Evolutionary conservation across 2,329 filamentous ascomycete species (phyloP).

Genomic region (Aquanectria penicillioides): DNA sequence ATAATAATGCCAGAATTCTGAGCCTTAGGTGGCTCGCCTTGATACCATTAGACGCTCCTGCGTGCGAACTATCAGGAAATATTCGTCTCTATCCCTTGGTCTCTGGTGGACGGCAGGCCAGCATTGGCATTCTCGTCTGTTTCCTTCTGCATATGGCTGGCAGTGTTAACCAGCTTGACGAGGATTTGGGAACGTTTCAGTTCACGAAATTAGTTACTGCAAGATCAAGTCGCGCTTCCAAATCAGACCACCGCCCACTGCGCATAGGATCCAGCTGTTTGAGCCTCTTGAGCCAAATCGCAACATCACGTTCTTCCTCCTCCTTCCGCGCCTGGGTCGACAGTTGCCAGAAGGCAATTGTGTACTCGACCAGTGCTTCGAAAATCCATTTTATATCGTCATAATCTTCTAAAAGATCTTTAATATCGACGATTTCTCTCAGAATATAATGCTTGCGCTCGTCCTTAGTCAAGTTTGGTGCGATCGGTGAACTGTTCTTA

Average conservation of each 20-base stretch:
- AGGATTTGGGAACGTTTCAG: no score
- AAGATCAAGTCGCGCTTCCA: conserved; percentile 58
- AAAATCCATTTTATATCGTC: conserved; percentile 82
- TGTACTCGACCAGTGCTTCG: conserved; percentile 83
- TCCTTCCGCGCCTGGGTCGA: conserved; percentile 53
- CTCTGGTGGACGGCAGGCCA: no score
- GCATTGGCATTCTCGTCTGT: no score
- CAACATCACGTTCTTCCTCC: conserved; percentile 58
- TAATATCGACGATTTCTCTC: conserved; percentile 78
- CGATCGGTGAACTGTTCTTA: conserved; percentile 65
- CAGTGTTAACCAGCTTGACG: neutral
- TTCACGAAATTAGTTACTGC: no score
- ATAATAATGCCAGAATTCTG: no score
- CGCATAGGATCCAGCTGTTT: conserved; percentile 78
- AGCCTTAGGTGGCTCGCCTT: no score
- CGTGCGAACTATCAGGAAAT: no score
- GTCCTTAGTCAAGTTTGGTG: conserved; percentile 67
- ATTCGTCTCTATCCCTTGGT: no score
- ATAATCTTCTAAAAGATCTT: conserved; percentile 71
- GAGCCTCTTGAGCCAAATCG: conserved; percentile 71
- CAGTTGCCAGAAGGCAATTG: conserved; percentile 66
- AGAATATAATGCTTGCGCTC: conserved; percentile 74
- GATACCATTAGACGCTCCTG: no score
- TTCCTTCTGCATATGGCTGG: no score
- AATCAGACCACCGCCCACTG: conserved; percentile 78